A percentile compares a stretch with the other conserved stretches of the same genome.
These are phyloP conservation scores for Teratosphaeria gauchensis DNA, from an alignment of 2,329 filamentous ascomycete genomes.

Conservation along the genomic window DNA sequence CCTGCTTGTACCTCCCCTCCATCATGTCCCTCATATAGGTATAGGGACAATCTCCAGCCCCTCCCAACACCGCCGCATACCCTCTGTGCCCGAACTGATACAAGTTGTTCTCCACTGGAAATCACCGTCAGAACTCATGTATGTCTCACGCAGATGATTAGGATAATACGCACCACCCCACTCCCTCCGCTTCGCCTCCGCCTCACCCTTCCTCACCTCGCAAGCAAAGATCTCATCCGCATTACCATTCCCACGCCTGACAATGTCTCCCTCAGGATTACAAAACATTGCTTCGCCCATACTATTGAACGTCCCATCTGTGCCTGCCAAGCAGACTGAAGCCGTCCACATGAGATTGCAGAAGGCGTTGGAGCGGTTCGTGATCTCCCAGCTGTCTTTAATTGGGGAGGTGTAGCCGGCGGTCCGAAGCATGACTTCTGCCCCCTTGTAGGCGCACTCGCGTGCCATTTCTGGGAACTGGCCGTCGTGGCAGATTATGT, in stretches of 20 bases:
- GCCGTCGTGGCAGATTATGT: slow-evolving; percentile 22
- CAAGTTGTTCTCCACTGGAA: slow-evolving; percentile 3
- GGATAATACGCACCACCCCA: slow-evolving; percentile 21
- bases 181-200: slow-evolving; percentile 10
- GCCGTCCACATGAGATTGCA: slow-evolving; percentile 19
- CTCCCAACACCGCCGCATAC: slow-evolving; percentile 16
- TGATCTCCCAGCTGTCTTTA: slow-evolving; percentile 18
- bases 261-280: slow-evolving; percentile 15
- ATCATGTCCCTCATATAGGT: slow-evolving; percentile 18
- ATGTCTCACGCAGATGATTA: no score
- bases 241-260: slow-evolving; percentile 11
- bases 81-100: slow-evolving; percentile 19
- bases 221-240: slow-evolving; percentile 20
- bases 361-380: slow-evolving; percentile 18
- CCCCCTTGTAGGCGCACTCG: slow-evolving; percentile 19
- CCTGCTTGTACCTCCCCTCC: slow-evolving; percentile 13
- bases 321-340: slow-evolving; percentile 19
- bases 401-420: slow-evolving; percentile 19
- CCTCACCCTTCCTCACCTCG: slow-evolving; percentile 17
- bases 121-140: neutral
- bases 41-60: slow-evolving; percentile 19
- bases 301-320: slow-evolving; percentile 17
- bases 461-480: slow-evolving; percentile 21
- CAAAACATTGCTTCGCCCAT: slow-evolving; percentile 21
- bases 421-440: slow-evolving; percentile 18